Percentiles rank a stretch among this genome's conserved stretches.
These are phyloP conservation scores for Amphichorda felina DNA, from an alignment of 2,329 filamentous ascomycete genomes.

Conservation along the genomic window DNA sequence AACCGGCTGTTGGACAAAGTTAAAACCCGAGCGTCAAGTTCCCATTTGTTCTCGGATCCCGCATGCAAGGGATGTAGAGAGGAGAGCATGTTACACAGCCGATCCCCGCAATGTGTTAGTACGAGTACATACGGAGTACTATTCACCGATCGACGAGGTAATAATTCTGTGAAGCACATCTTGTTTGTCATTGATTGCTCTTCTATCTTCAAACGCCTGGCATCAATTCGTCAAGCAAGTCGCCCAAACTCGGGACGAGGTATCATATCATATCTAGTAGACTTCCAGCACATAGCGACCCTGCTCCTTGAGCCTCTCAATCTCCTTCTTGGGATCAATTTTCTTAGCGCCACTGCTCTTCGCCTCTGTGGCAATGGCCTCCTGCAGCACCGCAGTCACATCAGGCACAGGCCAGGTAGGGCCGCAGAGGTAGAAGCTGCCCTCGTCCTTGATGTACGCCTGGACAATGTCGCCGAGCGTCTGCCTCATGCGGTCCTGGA, in stretches of 20 bases:
- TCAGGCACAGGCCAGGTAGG: slow-evolving; percentile 98
- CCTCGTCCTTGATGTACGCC: slow-evolving; percentile 78
- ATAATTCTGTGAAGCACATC: too few species aligned
- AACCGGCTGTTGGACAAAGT: too few species aligned
- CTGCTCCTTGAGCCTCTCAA: slow-evolving; percentile 94
- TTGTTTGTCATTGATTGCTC: too few species aligned
- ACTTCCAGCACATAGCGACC: slow-evolving; percentile 92
- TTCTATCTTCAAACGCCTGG: background rate
- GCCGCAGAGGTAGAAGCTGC: slow-evolving; percentile 93
- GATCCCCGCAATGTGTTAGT: too few species aligned
- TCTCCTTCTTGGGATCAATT: slow-evolving; percentile 78
- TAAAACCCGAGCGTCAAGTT: too few species aligned
- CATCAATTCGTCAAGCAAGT: background rate
- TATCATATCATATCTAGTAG: slow-evolving; percentile 48
- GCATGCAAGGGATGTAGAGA: too few species aligned
- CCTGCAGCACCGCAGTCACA: slow-evolving; percentile 85
- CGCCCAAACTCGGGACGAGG: background rate
- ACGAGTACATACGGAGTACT: too few species aligned
- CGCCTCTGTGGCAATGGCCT: slow-evolving; percentile 73
- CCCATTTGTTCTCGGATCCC: too few species aligned
- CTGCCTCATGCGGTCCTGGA: slow-evolving; percentile 95
- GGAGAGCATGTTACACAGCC: too few species aligned
- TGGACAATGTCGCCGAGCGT: slow-evolving; percentile 70
- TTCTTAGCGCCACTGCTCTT: slow-evolving; percentile 56
- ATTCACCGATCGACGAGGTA: too few species aligned